phyloP scores from a whole-genome alignment of 306 rosid genomes.

The Begonia masoniana region DNA sequence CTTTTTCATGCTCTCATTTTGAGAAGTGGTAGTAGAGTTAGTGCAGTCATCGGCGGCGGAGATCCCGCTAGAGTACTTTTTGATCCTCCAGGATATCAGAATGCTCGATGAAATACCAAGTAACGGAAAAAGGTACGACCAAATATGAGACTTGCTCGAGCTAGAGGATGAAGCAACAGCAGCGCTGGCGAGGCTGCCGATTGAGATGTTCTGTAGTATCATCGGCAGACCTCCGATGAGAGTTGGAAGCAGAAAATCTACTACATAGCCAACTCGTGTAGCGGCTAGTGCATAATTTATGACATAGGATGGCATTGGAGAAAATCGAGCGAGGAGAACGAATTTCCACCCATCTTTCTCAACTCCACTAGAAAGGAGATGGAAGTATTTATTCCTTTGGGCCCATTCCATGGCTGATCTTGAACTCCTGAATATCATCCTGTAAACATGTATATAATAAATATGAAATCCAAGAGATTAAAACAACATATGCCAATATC shows the following conservation, averaged over 20 bases:
- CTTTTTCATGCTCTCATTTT: not conserved
- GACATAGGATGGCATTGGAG: conserved; percentile 80
- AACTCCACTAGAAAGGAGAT: conserved; percentile 69
- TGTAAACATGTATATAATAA: conserved; percentile 15
- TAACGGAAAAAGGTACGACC: conserved; percentile 68
- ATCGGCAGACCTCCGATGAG: conserved; percentile 75
- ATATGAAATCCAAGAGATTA: not conserved
- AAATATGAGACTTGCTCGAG: conserved; percentile 40
- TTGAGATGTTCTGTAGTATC: conserved; percentile 88
- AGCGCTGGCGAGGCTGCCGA: conserved; percentile 95
- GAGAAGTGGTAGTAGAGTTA: not conserved
- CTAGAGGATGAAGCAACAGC: conserved; percentile 71
- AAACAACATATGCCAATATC: not conserved
- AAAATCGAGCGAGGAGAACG: conserved; percentile 92
- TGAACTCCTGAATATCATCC: conserved; percentile 67
- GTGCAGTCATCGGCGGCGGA: conserved; percentile 17
- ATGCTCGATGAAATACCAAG: conserved; percentile 68
- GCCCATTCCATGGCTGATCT: conserved; percentile 80
- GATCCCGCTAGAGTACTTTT: conserved; percentile 50
- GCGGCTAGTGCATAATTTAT: conserved; percentile 93
- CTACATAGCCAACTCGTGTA: conserved; percentile 56
- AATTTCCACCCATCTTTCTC: conserved; percentile 96
- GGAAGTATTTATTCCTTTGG: conserved; percentile 57
- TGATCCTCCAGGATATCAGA: conserved; percentile 74
- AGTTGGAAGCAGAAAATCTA: conserved; percentile 86